Evolutionary conservation across 495 filamentous ascomycete species (phyloP).

Genomic region (Penicillium mononematosum): DNA sequence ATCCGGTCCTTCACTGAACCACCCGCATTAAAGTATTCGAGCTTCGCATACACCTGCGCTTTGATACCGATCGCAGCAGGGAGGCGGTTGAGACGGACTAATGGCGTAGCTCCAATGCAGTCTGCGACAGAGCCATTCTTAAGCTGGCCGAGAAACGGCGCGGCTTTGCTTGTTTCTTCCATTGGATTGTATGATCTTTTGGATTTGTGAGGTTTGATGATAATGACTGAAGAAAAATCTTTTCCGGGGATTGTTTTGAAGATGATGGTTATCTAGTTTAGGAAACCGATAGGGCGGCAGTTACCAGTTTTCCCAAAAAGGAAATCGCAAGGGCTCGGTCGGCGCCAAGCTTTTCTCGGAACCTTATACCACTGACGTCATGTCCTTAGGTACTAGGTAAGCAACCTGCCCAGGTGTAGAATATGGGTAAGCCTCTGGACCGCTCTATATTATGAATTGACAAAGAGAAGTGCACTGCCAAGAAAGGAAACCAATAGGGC

Average conservation of each 20-base stretch:
- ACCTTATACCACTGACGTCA: no score
- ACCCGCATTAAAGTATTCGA: constrained; percentile 80
- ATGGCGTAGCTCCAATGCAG: constrained; percentile 80
- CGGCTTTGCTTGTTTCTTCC: neutral
- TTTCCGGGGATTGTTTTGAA: no score
- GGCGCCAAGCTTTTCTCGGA: neutral
- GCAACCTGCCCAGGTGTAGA: no score
- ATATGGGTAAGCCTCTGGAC: no score
- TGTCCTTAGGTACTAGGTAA: no score
- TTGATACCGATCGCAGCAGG: constrained; percentile 78
- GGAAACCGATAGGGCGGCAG: no score
- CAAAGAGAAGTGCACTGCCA: no score
- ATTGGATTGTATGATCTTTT: neutral
- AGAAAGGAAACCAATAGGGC: no score
- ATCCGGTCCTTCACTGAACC: constrained; percentile 91
- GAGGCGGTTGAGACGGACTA: constrained; percentile 83
- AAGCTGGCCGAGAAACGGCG: neutral
- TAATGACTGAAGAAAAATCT: no score
- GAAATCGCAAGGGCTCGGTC: neutral
- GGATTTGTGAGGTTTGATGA: no score
- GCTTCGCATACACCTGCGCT: constrained; percentile 77
- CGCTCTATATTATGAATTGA: no score
- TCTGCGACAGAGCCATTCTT: constrained; percentile 33
- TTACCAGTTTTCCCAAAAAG: neutral
- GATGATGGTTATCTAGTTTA: no score